A percentile compares a stretch with the other conserved stretches of the same genome.
These are phyloP conservation scores for Umbelopsis ramanniana DNA, from an alignment of 192 early-diverging fungal genomes.

Conservation along the genomic window DNA sequence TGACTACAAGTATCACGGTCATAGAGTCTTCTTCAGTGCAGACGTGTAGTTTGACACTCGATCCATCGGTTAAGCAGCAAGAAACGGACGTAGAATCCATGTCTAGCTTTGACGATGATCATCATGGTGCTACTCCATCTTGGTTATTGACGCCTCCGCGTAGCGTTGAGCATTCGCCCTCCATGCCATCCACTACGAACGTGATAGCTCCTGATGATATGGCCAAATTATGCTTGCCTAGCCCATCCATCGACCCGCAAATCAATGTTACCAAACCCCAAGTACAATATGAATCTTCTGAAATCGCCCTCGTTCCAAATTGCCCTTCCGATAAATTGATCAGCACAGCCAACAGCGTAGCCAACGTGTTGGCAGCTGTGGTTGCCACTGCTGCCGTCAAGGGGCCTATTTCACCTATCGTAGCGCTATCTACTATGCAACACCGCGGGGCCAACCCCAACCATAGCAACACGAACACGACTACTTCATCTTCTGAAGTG, in stretches of 20 bases:
- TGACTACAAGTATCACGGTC: conserved; percentile 19
- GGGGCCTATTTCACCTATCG: conserved; percentile 9
- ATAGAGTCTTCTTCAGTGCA: neutral
- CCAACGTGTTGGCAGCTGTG: conserved; percentile 13
- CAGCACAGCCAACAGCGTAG: conserved; percentile 12
- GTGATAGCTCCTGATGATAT: conserved; percentile 17
- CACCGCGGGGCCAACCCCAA: neutral
- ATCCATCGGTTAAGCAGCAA: neutral
- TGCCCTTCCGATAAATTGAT: conserved; percentile 21
- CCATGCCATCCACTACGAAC: neutral
- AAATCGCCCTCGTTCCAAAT: conserved; percentile 19
- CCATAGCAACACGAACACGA: neutral
- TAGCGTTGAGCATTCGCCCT: conserved; percentile 15
- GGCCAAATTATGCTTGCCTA: conserved; percentile 7
- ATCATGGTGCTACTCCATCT: neutral
- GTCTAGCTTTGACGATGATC: conserved; percentile 16
- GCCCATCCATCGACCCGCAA: conserved; percentile 2
- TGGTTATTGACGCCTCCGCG: conserved; percentile 15
- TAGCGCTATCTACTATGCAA: conserved; percentile 15
- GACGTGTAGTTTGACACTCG: conserved; percentile 10
- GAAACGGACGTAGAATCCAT: conserved; percentile 8
- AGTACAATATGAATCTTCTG: conserved; percentile 6
- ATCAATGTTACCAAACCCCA: neutral
- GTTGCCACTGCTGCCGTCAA: conserved; percentile 8
- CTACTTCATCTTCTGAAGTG: neutral